Evolutionary conservation across 495 filamentous ascomycete species (phyloP), one percentile per base, ranked within the genome.

Genomic region (Geoglossum glabrum): DNA sequence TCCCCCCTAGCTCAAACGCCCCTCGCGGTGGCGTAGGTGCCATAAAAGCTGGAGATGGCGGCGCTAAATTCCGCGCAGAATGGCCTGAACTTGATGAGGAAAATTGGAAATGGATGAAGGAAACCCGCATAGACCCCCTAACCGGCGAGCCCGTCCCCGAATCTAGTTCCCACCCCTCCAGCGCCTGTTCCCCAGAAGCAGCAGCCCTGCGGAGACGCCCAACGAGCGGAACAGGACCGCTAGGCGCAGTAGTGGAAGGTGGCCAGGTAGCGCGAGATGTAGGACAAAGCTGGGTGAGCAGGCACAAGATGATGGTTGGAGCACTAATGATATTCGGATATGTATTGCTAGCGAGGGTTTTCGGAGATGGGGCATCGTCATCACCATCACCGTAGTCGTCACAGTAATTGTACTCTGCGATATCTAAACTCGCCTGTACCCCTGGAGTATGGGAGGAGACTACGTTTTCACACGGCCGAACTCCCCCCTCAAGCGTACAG

Each of bases 41-140:
- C 25, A 79, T 85, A 55, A 82, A 81, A 63, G 85, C 85, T 11
- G 92, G 92, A 17, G 92, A 98, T 67, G 89, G 92, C 2, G 92
- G 92, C 0, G 78, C 85, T 57, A 92, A 90, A 68, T 98, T 98
- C 65, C 75, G 81, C 54, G 71, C 76, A 5, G 87, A 97, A 72
- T 98, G 90, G 90, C 79, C 85, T 34, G 92, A 96, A 58, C 62
- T 94, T 43, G 88, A 98, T 64, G 70, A 78, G 62, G 88, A 93
- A 72, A 98, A 97, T 64, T 90, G 84, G 86, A 80, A 79, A 60
- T 96, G 87, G 90, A 89, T 98, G 76, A 79, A 77, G 58, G 81
- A 87, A 60, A 80, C 86, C 61, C 78, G 80, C 36, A 80, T 98
- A 61, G 87, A 98, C 70, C 74, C 79, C n/a, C 69, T 69, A 23